A percentile compares a stretch with the other conserved stretches of the same genome.
These are phyloP conservation scores for Globisporangium polare DNA, from an alignment of 352 stramenopile species.

Conservation along the genomic window DNA sequence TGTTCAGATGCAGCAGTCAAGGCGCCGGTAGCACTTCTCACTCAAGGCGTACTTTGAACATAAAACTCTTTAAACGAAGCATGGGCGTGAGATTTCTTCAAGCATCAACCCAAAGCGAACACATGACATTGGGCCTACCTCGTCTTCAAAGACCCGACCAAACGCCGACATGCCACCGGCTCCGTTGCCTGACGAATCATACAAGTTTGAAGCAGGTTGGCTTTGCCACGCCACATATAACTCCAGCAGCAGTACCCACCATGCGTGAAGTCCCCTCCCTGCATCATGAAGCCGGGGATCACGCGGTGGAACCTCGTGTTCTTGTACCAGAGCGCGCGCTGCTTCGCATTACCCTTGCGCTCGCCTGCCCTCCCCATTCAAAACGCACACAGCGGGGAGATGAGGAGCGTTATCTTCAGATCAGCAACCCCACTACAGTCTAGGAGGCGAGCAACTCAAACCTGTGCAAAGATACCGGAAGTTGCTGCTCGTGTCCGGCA, in stretches of 20 bases:
- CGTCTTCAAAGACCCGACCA: constrained; percentile 95
- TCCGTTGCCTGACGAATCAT: constrained; percentile 64
- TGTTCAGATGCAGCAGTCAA: not conserved
- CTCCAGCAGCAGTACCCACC: constrained; percentile 27
- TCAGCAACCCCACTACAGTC: too few relatives aligned
- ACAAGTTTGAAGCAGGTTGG: not conserved
- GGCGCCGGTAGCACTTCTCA: not conserved
- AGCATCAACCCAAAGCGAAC: not conserved
- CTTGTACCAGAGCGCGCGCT: constrained; percentile 88
- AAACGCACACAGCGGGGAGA: not conserved
- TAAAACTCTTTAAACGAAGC: constrained; percentile 74
- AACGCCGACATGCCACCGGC: constrained; percentile 94
- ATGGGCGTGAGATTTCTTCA: not conserved
- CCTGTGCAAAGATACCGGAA: constrained; percentile 74
- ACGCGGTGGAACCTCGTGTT: constrained; percentile 95
- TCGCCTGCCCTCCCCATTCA: constrained; percentile 25
- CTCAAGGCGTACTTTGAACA: constrained; percentile 48
- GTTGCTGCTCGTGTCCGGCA: constrained; percentile 59
- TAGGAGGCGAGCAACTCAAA: constrained; percentile 11
- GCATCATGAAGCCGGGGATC: constrained; percentile 98
- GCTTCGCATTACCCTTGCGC: constrained; percentile 43
- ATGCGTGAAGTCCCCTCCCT: constrained; percentile 92
- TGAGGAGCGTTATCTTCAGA: not conserved
- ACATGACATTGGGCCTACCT: constrained; percentile 37
- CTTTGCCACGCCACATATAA: not conserved